Evolutionary conservation across 352 stramenopile genomes (phyloP), one percentile per base, ranked within the genome.

Genomic region (Saprolegnia parasitica): DNA sequence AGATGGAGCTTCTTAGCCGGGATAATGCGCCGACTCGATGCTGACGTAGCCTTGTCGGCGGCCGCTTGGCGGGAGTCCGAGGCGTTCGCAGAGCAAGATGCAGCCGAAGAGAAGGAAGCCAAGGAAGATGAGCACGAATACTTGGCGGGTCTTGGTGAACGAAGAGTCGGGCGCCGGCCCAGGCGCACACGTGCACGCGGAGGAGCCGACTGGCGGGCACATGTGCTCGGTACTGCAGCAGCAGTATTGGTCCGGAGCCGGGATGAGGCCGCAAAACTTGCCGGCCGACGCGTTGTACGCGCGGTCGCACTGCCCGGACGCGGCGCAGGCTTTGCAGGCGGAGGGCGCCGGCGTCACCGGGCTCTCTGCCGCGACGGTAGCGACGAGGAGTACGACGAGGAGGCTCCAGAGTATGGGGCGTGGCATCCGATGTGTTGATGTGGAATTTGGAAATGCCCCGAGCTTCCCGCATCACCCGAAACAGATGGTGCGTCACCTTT

Each of bases 21-120:
- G 52, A 16, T 58, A 58, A 16, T 58, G 52, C 32, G 52, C 52
- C 23, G 52, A 58, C 32, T 58, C 52, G 32, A 58, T 58, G 52
- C 16, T 58, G 23, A 39, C 16, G 32, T 58, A 58, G 8, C 52
- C 52, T 39, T 58, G 23, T 8, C 52, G 52, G 23, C 52, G 52
- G 15, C 23, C 32, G 16, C 8, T 13, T 16, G 52, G 23, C 32
- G 18, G 18, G 18, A 58, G 32, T 15, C 52, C 52, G 8, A 58
- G 16, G 23, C 52, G 52, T 16, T 58, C 52, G 32, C 52, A 58
- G 8, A 58, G 52, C 32, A 58, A 8, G 32, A 58, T 16, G 32
- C 52, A 58, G 23, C 52, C 52, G 32, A 58, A 58, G 23, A 58
- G 32, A 58, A 16, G 8, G 32, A 58, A 58, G 23, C 52, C 52